A percentile compares a stretch with the other conserved stretches of the same genome.
phyloP scores from a whole-genome alignment of 1,284 basidiomycete genomes.

The Farysia itapuensis region DNA sequence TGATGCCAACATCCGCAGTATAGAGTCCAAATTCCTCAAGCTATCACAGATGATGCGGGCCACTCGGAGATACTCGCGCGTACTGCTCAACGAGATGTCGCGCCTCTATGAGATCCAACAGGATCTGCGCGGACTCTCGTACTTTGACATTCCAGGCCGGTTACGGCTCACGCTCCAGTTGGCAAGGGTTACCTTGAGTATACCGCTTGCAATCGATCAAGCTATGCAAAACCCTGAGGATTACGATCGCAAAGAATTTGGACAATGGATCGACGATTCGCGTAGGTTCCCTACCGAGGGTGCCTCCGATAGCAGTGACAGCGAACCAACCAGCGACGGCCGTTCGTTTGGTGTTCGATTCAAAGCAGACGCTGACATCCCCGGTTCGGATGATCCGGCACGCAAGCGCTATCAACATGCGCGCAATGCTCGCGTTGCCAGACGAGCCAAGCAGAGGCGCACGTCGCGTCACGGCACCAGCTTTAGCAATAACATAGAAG shows the following conservation, averaged over 20 bases:
- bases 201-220: constrained; percentile 75
- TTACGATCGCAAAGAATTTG: constrained; percentile 26
- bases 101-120: constrained; percentile 77
- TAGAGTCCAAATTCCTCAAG: constrained; percentile 59
- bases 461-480: constrained; percentile 9
- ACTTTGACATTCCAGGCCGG: constrained; percentile 76
- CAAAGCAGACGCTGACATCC: constrained; percentile 8
- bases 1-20: constrained; percentile 59
- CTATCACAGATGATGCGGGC: constrained; percentile 60
- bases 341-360: constrained; percentile 5
- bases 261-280: constrained; percentile 31
- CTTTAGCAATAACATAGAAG: constrained; percentile 4
- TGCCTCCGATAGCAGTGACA: constrained; percentile 17
- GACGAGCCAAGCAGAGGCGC: constrained; percentile 17
- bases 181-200: constrained; percentile 74
- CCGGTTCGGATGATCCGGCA: constrained; percentile 21
- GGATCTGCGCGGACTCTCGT: constrained; percentile 72
- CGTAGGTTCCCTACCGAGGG: too few species aligned
- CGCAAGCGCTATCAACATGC: constrained; percentile 26
- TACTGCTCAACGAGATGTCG: constrained; percentile 72
- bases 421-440: constrained; percentile 28
- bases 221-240: constrained; percentile 64
- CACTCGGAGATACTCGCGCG: constrained; percentile 75
- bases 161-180: constrained; percentile 75
- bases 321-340: constrained; percentile 4